Evolutionary conservation across 1,139 yeast species (phyloP).

Genomic region (Suhomyces panamericanus): DNA sequence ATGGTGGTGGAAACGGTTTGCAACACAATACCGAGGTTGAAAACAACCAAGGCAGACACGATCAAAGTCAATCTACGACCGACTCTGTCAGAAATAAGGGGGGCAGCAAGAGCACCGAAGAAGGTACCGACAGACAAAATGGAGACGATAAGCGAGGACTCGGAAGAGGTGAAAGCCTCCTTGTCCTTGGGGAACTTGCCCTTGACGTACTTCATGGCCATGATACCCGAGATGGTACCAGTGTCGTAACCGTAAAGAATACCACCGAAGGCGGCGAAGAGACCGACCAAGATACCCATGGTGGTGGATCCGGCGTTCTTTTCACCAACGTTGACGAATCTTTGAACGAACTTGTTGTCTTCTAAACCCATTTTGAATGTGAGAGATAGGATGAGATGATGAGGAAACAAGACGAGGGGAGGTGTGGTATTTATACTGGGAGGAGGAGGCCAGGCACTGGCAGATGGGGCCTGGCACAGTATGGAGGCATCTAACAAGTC

Average conservation of each 20-base stretch:
- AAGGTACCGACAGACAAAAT: conserved; percentile 75
- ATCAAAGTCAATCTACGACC: conserved; percentile 63
- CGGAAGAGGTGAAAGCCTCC: conserved; percentile 45
- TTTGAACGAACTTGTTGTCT: conserved; percentile 32
- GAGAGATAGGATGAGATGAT: conserved; percentile 6
- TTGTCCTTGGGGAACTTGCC: conserved; percentile 46
- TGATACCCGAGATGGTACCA: conserved; percentile 77
- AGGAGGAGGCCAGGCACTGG: not conserved
- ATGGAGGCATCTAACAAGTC: not conserved
- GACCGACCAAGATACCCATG: conserved; percentile 48
- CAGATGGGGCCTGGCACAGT: not conserved
- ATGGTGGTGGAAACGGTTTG: conserved; percentile 58
- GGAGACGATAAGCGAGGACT: conserved; percentile 61
- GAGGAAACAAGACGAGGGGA: conserved; percentile 1
- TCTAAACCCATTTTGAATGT: conserved; percentile 37
- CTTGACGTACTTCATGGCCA: conserved; percentile 66
- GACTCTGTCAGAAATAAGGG: conserved; percentile 53
- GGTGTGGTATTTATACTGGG: conserved; percentile 9
- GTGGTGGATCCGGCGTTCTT: conserved; percentile 52
- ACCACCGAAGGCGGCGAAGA: conserved; percentile 64
- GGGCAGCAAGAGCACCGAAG: conserved; percentile 61
- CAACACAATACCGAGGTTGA: conserved; percentile 59
- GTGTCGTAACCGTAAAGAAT: conserved; percentile 75
- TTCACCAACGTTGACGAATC: conserved; percentile 39
- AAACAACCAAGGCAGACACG: conserved; percentile 50